Conservation (phyloP, 2,329 filamentous ascomycete genomes). For the Hypocrella siamensis region DNA sequence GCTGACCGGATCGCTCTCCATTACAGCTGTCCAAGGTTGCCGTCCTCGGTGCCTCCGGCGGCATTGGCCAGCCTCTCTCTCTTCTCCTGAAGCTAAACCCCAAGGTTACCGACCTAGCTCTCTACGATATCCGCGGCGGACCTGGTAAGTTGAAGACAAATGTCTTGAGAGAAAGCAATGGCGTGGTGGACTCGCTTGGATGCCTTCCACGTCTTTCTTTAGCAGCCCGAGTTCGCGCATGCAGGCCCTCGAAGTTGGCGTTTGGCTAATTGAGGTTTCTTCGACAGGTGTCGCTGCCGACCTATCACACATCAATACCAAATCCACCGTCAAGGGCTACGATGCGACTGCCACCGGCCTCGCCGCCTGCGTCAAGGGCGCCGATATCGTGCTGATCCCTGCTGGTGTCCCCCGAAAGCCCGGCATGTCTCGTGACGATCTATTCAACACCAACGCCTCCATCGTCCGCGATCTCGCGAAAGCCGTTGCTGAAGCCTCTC, state of each 20-base stretch:
- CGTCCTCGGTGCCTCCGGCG: conserved; percentile 90
- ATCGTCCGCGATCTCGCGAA: conserved; percentile 98
- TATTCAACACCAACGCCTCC: conserved; percentile 99
- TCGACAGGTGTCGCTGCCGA: conserved; percentile 87
- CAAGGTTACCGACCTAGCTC: conserved; percentile 78
- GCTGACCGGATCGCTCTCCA: conserved; percentile 3
- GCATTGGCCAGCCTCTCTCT: conserved; percentile 96
- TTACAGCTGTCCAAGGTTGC: conserved; percentile 86
- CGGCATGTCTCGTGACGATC: conserved; percentile 98
- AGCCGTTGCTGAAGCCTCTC: conserved; percentile 74
- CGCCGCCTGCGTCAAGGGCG: conserved; percentile 62
- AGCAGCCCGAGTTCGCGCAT: too few species aligned
- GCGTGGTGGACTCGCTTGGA: too few species aligned
- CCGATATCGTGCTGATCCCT: conserved; percentile 93
- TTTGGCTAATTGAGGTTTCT: neutral
- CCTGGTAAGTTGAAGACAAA: conserved; percentile 51
- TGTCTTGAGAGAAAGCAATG: too few species aligned
- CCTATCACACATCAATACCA: conserved; percentile 98
- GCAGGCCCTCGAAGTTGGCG: too few species aligned
- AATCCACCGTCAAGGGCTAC: conserved; percentile 85
- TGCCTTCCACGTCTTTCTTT: too few species aligned
- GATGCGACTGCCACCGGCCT: conserved; percentile 64
- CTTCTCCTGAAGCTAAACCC: conserved; percentile 98
- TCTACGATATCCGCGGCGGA: conserved; percentile 93
- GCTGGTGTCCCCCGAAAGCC: conserved; percentile 98